These are phyloP conservation scores for Rhodotorula sp. DNA, from an alignment of 1,284 basidiomycete genomes.

Conservation along the genomic window DNA sequence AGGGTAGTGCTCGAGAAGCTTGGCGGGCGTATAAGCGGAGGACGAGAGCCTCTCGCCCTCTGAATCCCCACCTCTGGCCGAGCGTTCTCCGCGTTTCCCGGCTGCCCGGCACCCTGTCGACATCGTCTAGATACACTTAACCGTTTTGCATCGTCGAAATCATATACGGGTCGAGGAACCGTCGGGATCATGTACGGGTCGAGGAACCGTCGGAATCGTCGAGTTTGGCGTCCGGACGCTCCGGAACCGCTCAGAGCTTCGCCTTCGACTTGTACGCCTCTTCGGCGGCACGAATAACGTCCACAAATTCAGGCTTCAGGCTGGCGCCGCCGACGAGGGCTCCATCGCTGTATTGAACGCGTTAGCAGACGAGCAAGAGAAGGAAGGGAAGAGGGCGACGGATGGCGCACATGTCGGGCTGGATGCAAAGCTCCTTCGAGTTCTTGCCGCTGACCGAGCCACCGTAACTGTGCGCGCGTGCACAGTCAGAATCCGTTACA, in stretches of 20 bases:
- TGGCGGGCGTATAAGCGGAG: no score
- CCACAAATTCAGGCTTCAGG: slow-evolving; percentile 54
- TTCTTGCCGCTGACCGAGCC: slow-evolving; percentile 88
- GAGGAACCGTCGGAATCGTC: no score
- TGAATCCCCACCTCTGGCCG: no score
- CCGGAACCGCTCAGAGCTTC: slow-evolving; percentile 14
- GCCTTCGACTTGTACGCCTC: slow-evolving; percentile 26
- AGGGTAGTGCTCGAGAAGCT: no score
- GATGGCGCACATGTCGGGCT: slow-evolving; percentile 93
- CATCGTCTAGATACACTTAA: no score
- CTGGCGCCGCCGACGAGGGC: slow-evolving; percentile 94
- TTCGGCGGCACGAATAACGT: slow-evolving; percentile 48
- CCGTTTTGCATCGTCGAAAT: no score
- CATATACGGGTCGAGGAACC: no score
- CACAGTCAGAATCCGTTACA: neutral
- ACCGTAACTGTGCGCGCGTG: slow-evolving; percentile 82
- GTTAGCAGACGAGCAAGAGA: neutral
- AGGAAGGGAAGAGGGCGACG: slow-evolving; percentile 56
- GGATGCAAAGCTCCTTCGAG: slow-evolving; percentile 68
- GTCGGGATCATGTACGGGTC: no score
- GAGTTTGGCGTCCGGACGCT: no score
- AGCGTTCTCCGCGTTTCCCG: no score
- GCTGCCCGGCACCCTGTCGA: no score
- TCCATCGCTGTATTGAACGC: slow-evolving; percentile 60
- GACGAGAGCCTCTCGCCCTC: no score